phyloP scores from a whole-genome alignment of 805 yeast species.

The Nakazawaea holstii region DNA sequence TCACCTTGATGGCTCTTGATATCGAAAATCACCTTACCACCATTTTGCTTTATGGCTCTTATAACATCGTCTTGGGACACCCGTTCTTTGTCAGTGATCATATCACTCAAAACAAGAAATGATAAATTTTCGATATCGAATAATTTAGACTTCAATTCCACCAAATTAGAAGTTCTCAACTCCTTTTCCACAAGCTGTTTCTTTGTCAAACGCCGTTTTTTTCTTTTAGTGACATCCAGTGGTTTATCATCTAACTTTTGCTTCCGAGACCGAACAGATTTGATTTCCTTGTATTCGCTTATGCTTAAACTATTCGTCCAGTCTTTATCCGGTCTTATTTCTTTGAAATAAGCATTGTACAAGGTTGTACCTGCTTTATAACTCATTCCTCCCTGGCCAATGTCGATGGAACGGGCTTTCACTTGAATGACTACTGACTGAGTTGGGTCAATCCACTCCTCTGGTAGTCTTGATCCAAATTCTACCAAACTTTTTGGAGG shows the following conservation, averaged over 20 bases:
- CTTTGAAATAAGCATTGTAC: conserved; percentile 68
- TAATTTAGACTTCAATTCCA: conserved; percentile 18
- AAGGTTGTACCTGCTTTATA: conserved; percentile 68
- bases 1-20: conserved; percentile 17
- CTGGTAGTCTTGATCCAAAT: conserved; percentile 62
- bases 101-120: conserved; percentile 54
- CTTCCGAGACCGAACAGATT: conserved; percentile 13
- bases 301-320: conserved; percentile 50
- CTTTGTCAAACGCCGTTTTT: conserved; percentile 16
- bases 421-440: conserved; percentile 78
- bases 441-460: conserved; percentile 73
- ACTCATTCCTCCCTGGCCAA: conserved; percentile 32
- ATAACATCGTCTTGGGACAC: conserved; percentile 30
- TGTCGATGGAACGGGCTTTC: conserved; percentile 70
- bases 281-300: conserved; percentile 43
- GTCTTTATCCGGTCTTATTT: conserved; percentile 64
- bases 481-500: conserved; percentile 39
- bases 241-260: conserved; percentile 16
- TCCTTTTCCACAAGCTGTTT: conserved; percentile 13
- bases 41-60: conserved; percentile 35
- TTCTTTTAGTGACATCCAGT: conserved; percentile 23
- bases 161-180: conserved; percentile 13
- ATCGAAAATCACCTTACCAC: conserved; percentile 42
- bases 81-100: conserved; percentile 18
- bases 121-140: conserved; percentile 32